Evolutionary conservation across 176 grass and related monocot species (phyloP), one percentile per base, ranked within the genome.

Genomic region (Aegilops sharonensis): DNA sequence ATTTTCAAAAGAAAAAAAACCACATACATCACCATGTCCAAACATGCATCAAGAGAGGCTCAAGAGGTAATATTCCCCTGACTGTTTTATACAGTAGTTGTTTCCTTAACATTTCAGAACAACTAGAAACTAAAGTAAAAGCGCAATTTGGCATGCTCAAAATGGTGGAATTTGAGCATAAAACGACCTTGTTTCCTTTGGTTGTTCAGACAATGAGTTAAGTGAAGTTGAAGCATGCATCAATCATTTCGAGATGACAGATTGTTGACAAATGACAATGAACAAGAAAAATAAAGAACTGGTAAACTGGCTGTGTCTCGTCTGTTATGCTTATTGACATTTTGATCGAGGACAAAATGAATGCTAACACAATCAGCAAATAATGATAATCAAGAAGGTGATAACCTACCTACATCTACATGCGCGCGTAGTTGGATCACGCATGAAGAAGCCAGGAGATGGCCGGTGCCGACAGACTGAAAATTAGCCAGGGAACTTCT

Each of bases 401-500:
- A 29, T 83, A 12, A 83, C 12, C 68, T 72, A 29, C 47, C 30
- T 57, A 29, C 21, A 50, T 27, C 21, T 39, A 42, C 67, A 52
- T 37, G 29, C 9, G 13, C 48, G 40, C 24, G 32, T 59, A 36
- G 50, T 37, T 78, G 61, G 77, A 68, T 56, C 30, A 85, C 21
- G 9, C 74, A 21, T 21, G 45, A 30, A 78, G 63, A 78, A 20
- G 69, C 40, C 78, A 72, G 70, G 64, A 83, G 86, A 64, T 20
- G 57, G 3, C 54, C 40, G 60, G 64, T 65, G 31, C 64, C 2
- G 20, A 83, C 12, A 39, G 12, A 83, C 24, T 34, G 89, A 78
- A 82, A 78, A 87, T 45, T 87, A 57, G 40, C 32, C 23, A 20
- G 73, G 72, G 40, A 86, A 65, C 25, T 4, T 75, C 1, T 52